Evolutionary conservation across 179 eudicot species (phyloP).

Genomic region (Heliamphora pulchella): DNA sequence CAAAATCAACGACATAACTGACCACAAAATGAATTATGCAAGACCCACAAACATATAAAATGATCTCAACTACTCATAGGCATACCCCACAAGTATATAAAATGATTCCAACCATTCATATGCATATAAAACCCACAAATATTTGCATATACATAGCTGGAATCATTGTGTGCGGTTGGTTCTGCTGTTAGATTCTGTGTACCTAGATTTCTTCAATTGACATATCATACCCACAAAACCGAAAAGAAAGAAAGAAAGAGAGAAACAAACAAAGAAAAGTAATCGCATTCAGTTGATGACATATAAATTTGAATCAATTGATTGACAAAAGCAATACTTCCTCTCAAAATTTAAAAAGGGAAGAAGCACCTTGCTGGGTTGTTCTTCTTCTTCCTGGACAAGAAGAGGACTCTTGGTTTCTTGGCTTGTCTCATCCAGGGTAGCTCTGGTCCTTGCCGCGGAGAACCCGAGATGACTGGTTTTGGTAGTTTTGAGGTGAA

Average conservation of each 20-base stretch:
- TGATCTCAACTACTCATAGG: too few species aligned
- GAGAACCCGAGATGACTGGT: slow-evolving; percentile 5
- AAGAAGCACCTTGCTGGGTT: slow-evolving; percentile 13
- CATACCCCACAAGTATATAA: too few species aligned
- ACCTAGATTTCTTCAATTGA: too few species aligned
- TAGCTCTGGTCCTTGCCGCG: slow-evolving; percentile 18
- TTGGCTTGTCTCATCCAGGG: slow-evolving; percentile 25
- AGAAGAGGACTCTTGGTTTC: slow-evolving; percentile 17
- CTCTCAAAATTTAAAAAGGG: neutral
- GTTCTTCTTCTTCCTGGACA: slow-evolving; percentile 23
- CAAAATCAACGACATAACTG: neutral
- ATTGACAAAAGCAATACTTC: neutral
- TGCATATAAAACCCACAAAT: too few species aligned
- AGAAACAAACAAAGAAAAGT: neutral
- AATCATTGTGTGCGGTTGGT: too few species aligned
- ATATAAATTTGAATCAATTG: neutral
- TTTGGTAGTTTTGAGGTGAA: slow-evolving; percentile 10
- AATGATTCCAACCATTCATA: too few species aligned
- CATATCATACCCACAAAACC: too few species aligned
- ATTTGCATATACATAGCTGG: too few species aligned
- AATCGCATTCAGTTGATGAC: neutral
- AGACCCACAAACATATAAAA: too few species aligned
- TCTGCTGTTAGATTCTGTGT: neutral
- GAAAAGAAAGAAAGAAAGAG: neutral
- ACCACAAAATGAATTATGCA: neutral